Evolutionary conservation across 495 filamentous ascomycete species (phyloP).

Genomic region (Parathielavia hyrcaniae): DNA sequence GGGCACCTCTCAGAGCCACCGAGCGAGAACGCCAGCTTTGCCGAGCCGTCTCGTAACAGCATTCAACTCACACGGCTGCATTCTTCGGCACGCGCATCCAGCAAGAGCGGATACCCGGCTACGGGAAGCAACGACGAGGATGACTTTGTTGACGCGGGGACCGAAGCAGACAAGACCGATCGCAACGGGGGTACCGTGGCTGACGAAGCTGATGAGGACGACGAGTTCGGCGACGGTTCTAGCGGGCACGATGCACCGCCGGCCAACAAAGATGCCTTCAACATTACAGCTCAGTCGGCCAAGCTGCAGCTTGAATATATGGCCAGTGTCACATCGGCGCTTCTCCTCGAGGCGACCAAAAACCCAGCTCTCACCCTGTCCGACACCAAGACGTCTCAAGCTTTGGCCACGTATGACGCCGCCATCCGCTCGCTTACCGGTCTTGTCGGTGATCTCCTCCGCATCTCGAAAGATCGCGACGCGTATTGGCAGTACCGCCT

Average conservation of each 20-base stretch:
- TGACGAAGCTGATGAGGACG: slow-evolving; percentile 64
- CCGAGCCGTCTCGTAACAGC: slow-evolving; percentile 41
- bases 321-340: slow-evolving; percentile 70
- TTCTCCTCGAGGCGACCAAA: slow-evolving; percentile 64
- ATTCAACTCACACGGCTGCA: slow-evolving; percentile 40
- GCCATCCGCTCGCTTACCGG: slow-evolving; percentile 83
- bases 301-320: slow-evolving; percentile 87
- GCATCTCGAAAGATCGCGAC: slow-evolving; percentile 88
- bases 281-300: slow-evolving; percentile 91
- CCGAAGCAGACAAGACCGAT: slow-evolving; percentile 30
- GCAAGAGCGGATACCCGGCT: slow-evolving; percentile 29
- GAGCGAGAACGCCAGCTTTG: slow-evolving; percentile 48
- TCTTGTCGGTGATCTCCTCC: slow-evolving; percentile 77
- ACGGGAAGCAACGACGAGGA: slow-evolving; percentile 41
- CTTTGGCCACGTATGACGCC: slow-evolving; percentile 78
- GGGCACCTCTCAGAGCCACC: slow-evolving; percentile 38
- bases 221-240: slow-evolving; percentile 75
- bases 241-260: slow-evolving; percentile 69
- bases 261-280: slow-evolving; percentile 80
- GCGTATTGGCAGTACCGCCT: slow-evolving; percentile 94
- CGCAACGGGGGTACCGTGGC: slow-evolving; percentile 15
- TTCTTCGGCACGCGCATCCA: slow-evolving; percentile 26
- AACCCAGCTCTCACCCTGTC: slow-evolving; percentile 64
- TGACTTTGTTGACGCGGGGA: slow-evolving; percentile 36
- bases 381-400: slow-evolving; percentile 69